Conservation (phyloP, 2,329 filamentous ascomycete genomes). For the Myotisia sp. region DNA sequence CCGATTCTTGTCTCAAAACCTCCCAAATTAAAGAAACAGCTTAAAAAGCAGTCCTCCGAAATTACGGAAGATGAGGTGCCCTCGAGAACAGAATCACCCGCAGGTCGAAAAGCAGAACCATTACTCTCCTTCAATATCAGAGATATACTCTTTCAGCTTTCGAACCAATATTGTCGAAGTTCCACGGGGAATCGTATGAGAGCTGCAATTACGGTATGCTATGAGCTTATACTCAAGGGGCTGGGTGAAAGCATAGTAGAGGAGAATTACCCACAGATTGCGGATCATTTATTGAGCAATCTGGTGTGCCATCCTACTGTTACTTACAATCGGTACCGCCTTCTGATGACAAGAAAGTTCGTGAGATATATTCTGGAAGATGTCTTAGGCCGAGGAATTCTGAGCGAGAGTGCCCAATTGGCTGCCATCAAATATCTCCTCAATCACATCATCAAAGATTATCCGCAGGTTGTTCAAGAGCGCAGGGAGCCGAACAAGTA, state of each 20-base stretch:
- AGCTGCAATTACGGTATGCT: conserved; percentile 75
- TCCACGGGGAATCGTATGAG: conserved; percentile 68
- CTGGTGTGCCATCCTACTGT: conserved; percentile 63
- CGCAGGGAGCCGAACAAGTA: conserved; percentile 79
- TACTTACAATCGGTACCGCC: conserved; percentile 70
- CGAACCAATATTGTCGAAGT: conserved; percentile 62
- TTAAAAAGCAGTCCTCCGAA: conserved; percentile 44
- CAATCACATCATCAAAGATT: conserved; percentile 85
- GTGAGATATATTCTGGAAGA: conserved; percentile 73
- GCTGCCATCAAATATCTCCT: conserved; percentile 67
- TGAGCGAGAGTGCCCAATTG: conserved; percentile 80
- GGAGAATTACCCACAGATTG: conserved; percentile 64
- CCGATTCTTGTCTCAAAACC: conserved; percentile 39
- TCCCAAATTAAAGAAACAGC: conserved; percentile 56
- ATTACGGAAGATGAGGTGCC: conserved; percentile 51
- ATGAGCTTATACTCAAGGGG: conserved; percentile 62
- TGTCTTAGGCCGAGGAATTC: conserved; percentile 62
- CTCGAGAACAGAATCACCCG: conserved; percentile 48
- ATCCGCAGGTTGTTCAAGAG: conserved; percentile 77
- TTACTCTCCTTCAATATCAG: conserved; percentile 58
- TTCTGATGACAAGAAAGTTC: conserved; percentile 71
- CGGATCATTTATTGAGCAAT: conserved; percentile 66
- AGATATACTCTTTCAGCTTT: conserved; percentile 67
- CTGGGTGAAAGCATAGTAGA: conserved; percentile 75
- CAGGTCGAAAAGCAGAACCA: conserved; percentile 44